Evolutionary conservation across 2,329 filamentous ascomycete genomes (phyloP).

Genomic region (Colletotrichum tropicale): DNA sequence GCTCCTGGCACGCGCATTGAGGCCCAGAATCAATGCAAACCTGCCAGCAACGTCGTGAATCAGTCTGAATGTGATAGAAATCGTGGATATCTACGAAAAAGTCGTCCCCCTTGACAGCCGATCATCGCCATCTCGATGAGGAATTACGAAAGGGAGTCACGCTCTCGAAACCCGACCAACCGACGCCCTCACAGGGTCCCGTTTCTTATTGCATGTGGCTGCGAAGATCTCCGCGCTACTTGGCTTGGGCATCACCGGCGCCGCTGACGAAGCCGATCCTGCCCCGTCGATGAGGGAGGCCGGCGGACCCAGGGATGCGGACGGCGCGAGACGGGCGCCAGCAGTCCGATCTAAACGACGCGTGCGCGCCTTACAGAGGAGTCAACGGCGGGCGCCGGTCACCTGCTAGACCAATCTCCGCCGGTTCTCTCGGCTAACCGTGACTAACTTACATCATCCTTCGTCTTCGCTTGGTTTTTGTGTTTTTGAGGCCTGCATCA

Average conservation of each 20-base stretch:
- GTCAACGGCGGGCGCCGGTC: neutral
- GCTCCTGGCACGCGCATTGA: neutral
- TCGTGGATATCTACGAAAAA: neutral
- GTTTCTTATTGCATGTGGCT: neutral
- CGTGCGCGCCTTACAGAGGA: neutral
- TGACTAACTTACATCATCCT: neutral
- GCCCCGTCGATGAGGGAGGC: neutral
- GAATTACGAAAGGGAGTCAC: neutral
- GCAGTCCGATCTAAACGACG: neutral
- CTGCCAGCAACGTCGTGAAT: neutral
- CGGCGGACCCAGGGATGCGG: neutral
- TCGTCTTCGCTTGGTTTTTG: neutral
- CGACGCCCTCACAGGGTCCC: neutral
- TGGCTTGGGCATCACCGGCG: constrained; percentile 5
- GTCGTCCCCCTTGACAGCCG: neutral
- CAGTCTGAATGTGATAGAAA: neutral
- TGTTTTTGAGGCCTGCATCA: neutral
- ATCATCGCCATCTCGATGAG: neutral
- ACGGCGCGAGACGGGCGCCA: neutral
- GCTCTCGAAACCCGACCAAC: neutral
- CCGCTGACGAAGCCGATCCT: constrained; percentile 1
- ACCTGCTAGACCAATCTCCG: neutral
- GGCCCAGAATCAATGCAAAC: neutral
- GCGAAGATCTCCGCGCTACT: constrained; percentile 7
- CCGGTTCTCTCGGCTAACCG: neutral